Percentiles rank a stretch among this genome's conserved stretches.
These are phyloP conservation scores for Cyberlindnera samutprakarnensis DNA, from an alignment of 805 yeast species.

Conservation along the genomic window DNA sequence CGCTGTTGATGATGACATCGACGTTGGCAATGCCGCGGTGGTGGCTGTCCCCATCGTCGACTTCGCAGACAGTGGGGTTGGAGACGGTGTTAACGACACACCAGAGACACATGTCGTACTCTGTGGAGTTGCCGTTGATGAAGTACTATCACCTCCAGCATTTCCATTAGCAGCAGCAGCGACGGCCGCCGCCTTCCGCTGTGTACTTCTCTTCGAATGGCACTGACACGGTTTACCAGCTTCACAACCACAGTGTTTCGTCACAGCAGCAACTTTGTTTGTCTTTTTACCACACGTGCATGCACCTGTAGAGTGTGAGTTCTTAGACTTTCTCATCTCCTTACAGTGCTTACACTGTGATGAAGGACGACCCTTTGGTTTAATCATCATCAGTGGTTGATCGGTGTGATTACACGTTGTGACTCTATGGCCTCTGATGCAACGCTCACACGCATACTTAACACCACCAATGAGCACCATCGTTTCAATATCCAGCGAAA, in stretches of 20 bases:
- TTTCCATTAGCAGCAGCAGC: background rate
- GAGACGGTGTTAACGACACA: no score
- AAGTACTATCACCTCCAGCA: no score
- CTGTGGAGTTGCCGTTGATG: no score
- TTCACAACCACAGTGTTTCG: conserved; percentile 22
- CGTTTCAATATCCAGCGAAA: no score
- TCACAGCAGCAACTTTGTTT: conserved; percentile 21
- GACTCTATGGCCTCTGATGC: conserved; percentile 95
- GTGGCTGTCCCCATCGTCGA: no score
- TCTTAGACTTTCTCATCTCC: conserved; percentile 59
- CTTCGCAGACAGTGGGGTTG: no score
- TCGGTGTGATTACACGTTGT: conserved; percentile 91
- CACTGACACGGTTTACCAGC: conserved; percentile 21
- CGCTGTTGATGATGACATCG: no score
- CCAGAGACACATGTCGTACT: no score
- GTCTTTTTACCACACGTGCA: conserved; percentile 60
- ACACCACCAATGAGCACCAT: conserved; percentile 92
- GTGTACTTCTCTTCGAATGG: conserved; percentile 15
- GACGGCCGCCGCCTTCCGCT: background rate
- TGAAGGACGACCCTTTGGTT: conserved; percentile 94
- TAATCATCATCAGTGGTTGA: conserved; percentile 84
- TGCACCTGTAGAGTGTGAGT: conserved; percentile 47
- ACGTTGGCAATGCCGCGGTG: no score
- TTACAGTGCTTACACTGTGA: conserved; percentile 87
- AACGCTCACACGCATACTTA: conserved; percentile 93